Evolutionary conservation across 495 filamentous ascomycete genomes (phyloP), one percentile per base, ranked within the genome.

Genomic region (Hypoxylon lenormandii): DNA sequence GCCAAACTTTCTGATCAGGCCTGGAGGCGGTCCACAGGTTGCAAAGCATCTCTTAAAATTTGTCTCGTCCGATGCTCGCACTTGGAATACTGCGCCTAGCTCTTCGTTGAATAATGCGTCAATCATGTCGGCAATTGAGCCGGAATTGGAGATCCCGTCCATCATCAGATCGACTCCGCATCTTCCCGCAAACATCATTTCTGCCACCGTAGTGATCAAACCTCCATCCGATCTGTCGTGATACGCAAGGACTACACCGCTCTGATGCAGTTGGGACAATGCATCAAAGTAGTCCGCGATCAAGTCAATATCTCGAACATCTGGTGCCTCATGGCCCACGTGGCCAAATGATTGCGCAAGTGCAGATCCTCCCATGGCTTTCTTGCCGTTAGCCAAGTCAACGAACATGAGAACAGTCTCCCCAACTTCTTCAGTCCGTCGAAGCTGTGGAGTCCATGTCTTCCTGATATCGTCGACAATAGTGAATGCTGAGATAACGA

Each of bases 171-270:
- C 89, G 21, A 92, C 86, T 62, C 96, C 96, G 71, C 93, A 96
- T 43, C 95, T 89, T 23, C 95, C 95, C 10, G 95, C 95, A 72
- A 98, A 97, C 88, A 97, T 96, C 95, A 98, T 98, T 77, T 98
- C 95, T 10, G 88, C 91, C 10, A 98, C 82, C 6, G 94, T 93
- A 11, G 94, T 97, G 70, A 98, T 87, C 4, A 98, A 81, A 72
- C 95, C 95, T 78, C 96, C 95, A 69, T 98, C 95, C 13, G 92
- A 97, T 33, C 90, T 85, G 74, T 98, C 95, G 75, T 98, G 95
- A 73, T 98, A 98, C 15, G 95, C 96, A 21, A 98, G 84, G 26
- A 98, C 93, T 65, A 97, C 85, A 13, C 89, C 91, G 40, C 89
- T 85, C 73, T 96, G 89, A 75, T 98, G 95, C 5, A 96, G 83